Conservation (phyloP, 2,329 filamentous ascomycete species). For the Cadophora luteo-olivacea region DNA sequence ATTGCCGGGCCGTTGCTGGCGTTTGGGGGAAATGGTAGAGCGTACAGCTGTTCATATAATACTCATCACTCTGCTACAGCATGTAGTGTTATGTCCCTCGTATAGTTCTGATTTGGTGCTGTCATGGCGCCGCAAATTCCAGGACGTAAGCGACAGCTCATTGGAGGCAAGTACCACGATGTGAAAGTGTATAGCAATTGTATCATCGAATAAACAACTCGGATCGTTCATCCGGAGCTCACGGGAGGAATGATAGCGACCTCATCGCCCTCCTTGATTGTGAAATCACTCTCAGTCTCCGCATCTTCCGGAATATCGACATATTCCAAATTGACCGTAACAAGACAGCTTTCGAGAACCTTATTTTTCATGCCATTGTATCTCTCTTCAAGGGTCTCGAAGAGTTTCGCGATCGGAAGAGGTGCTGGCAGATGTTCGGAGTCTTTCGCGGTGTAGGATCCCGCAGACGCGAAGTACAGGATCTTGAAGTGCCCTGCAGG, state of each 20-base stretch:
- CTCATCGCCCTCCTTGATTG: conserved; percentile 78
- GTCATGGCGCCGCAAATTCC: background rate
- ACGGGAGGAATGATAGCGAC: conserved; percentile 89
- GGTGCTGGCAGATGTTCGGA: conserved; percentile 72
- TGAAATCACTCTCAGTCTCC: conserved; percentile 48
- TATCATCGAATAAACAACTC: background rate
- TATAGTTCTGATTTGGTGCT: background rate
- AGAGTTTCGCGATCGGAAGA: conserved; percentile 66
- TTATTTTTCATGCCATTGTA: conserved; percentile 73
- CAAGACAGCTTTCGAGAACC: conserved; percentile 74
- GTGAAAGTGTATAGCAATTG: background rate
- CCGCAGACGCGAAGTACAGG: conserved; percentile 81
- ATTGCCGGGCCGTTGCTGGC: background rate
- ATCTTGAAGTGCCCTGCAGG: conserved; percentile 72
- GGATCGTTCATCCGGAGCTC: conserved; percentile 71
- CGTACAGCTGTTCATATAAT: background rate
- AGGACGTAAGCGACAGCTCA: no score
- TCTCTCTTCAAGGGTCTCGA: conserved; percentile 68
- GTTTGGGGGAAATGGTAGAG: background rate
- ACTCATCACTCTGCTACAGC: background rate
- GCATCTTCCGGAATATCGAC: conserved; percentile 65
- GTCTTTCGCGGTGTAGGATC: conserved; percentile 72
- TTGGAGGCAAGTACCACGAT: no score
- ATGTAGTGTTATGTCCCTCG: background rate
- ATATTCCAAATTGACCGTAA: conserved; percentile 84